These are phyloP conservation scores for Calycina marina DNA, from an alignment of 2,329 filamentous ascomycete species.

Conservation along the genomic window DNA sequence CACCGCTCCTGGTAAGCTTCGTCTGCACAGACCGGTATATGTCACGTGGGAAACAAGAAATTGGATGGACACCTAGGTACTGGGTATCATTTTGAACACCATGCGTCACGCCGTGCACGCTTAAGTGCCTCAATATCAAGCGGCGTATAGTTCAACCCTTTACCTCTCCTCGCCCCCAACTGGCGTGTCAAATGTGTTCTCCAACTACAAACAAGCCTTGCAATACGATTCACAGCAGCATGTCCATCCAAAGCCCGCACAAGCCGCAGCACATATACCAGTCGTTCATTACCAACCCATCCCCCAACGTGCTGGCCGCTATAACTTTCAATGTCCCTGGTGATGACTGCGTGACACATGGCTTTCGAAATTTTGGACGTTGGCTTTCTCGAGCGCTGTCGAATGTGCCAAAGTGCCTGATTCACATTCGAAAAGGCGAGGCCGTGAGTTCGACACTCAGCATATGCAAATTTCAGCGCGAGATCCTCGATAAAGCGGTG, in stretches of 20 bases:
- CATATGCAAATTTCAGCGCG: slow-evolving; percentile 16
- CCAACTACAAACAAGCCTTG: slow-evolving; percentile 9
- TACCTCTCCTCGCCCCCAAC: too few relatives aligned
- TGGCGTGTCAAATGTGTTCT: slow-evolving; percentile 3
- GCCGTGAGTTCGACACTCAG: slow-evolving; percentile 5
- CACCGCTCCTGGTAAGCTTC: too few relatives aligned
- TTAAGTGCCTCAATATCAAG: too few relatives aligned
- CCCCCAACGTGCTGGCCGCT: too few relatives aligned
- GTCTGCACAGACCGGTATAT: too few relatives aligned
- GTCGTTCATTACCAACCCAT: slow-evolving; percentile 11
- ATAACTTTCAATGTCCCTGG: slow-evolving; percentile 11
- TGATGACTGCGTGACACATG: slow-evolving; percentile 13
- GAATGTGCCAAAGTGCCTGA: slow-evolving; percentile 16
- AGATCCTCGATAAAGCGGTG: slow-evolving; percentile 12
- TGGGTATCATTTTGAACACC: too few relatives aligned
- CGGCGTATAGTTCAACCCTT: too few relatives aligned
- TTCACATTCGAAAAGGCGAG: slow-evolving; percentile 16
- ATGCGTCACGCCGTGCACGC: too few relatives aligned
- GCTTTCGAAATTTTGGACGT: slow-evolving; percentile 12
- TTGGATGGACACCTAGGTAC: too few relatives aligned
- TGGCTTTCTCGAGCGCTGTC: slow-evolving; percentile 8
- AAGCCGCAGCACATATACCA: slow-evolving; percentile 13
- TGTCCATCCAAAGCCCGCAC: slow-evolving; percentile 15
- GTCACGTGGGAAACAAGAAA: too few relatives aligned
- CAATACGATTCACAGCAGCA: slow-evolving; percentile 13